Evolutionary conservation across 2,329 filamentous ascomycete genomes (phyloP), one percentile per base, ranked within the genome.

Genomic region (Stagonosporopsis chrysanthemi): DNA sequence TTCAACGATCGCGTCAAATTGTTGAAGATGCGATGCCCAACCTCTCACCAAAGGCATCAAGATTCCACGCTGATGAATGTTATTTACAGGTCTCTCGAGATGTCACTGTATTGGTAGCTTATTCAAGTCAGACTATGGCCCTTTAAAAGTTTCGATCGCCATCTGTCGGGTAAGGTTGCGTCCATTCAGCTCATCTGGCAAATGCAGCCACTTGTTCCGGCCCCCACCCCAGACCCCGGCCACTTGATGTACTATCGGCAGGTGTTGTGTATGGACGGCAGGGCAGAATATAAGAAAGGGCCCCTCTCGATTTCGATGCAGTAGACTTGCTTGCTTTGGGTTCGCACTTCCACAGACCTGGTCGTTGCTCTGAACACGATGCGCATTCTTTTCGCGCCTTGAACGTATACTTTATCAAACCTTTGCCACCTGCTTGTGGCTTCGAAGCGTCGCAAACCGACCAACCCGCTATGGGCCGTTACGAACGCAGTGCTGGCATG

Each of bases 401-500:
- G 43, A 45, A 35, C 9, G 6, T 19, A 23, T 23, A 15, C 19
- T 9, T 17, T 11, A 8, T 33, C 28, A 22, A 36, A 8, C 9
- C 15, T 17, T 17, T 8, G 23, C 15, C 42, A 15, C n/a, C 17
- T 3, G 19, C 9, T 17, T 44, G 17, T 33, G 28, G 36, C 36
- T 14, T 22, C 9, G 15, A 44, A 2, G 17, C 11, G 5, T 2
- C 19, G 8, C 23, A 12, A 2, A 15, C 12, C 5, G 19, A 15
- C 24, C 4, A 7, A 19, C 7, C 19, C 17, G 5, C 17, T 9
- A 52, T 52, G 49, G 49, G 43, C 26, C 49, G 41, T 24, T 52
- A 52, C 41, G 49, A 52, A 28, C 49, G 41, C 24, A 52, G 49
- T 24, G 49, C 42, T 31, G 43, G 36, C 29, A 46, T 47, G 43